These are phyloP conservation scores for Elsinoe ampelina DNA, from an alignment of 2,329 filamentous ascomycete species.

Conservation along the genomic window DNA sequence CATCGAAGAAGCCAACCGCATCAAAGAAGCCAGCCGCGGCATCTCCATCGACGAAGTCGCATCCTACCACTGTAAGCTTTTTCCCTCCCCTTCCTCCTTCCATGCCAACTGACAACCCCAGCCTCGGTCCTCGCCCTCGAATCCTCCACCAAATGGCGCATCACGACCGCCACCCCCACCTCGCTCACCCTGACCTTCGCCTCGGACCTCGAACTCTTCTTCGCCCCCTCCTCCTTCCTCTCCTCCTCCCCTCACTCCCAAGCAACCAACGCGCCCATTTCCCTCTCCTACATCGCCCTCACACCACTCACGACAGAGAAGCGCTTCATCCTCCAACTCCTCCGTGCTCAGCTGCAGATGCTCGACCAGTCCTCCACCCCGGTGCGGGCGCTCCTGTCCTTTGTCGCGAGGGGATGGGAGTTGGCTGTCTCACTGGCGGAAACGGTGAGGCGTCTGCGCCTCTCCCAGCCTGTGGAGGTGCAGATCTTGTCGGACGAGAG, in stretches of 20 bases:
- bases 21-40: conserved; percentile 79
- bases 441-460: conserved; percentile 52
- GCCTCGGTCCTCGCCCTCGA: conserved; percentile 58
- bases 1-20: conserved; percentile 71
- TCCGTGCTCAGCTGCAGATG: conserved; percentile 57
- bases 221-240: conserved; percentile 56
- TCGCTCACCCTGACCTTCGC: conserved; percentile 65
- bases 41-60: conserved; percentile 79
- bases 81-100: background rate
- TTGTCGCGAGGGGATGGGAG: conserved; percentile 58
- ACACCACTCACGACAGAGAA: conserved; percentile 52
- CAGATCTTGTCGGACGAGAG: conserved; percentile 55
- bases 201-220: conserved; percentile 62
- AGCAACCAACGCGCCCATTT: conserved; percentile 43
- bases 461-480: conserved; percentile 57
- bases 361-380: conserved; percentile 50
- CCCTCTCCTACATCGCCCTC: conserved; percentile 56
- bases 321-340: conserved; percentile 65
- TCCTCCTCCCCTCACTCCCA: conserved; percentile 22
- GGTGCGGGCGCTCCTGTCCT: conserved; percentile 48
- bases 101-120: conserved; percentile 35
- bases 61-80: conserved; percentile 58
- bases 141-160: conserved; percentile 59
- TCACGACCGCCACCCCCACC: conserved; percentile 50
- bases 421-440: conserved; percentile 50